Conservation (phyloP, 2,329 filamentous ascomycete genomes). For the Aspergillus awamori region DNA sequence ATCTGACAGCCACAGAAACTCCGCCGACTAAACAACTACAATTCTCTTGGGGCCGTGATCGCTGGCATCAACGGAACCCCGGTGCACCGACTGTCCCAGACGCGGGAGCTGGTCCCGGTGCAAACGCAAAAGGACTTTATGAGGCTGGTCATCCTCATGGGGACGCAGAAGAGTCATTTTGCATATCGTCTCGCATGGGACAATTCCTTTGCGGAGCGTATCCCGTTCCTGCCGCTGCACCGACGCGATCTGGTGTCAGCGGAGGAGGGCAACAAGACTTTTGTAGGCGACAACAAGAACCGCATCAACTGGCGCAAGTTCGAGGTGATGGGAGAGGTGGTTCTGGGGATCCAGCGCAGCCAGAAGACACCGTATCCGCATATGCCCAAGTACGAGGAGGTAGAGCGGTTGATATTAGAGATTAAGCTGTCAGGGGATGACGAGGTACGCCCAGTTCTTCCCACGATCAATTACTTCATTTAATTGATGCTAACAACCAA, state of each 20-base stretch:
- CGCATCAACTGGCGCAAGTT: slow-evolving; percentile 98
- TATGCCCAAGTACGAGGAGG: slow-evolving; percentile 68
- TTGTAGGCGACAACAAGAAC: slow-evolving; percentile 71
- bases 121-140: slow-evolving; percentile 82
- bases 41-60: slow-evolving; percentile 88
- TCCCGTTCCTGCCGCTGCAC: slow-evolving; percentile 90
- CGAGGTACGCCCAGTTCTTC: slow-evolving; percentile 64
- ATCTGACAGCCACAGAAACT: slow-evolving; percentile 60
- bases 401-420: slow-evolving; percentile 76
- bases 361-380: slow-evolving; percentile 81
- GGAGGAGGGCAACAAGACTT: slow-evolving; percentile 88
- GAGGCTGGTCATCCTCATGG: slow-evolving; percentile 87
- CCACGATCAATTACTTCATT: neutral
- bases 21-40: slow-evolving; percentile 94
- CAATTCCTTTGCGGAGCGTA: slow-evolving; percentile 85
- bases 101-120: slow-evolving; percentile 71
- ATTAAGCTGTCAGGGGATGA: slow-evolving; percentile 81
- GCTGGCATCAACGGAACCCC: slow-evolving; percentile 88
- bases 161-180: slow-evolving; percentile 86
- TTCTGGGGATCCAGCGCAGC: slow-evolving; percentile 87
- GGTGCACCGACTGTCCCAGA: slow-evolving; percentile 80
- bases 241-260: slow-evolving; percentile 87
- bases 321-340: slow-evolving; percentile 89
- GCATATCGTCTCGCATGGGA: slow-evolving; percentile 98
- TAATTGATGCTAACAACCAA: slow-evolving; percentile 12